Evolutionary conservation across 1,139 yeast species (phyloP).

Genomic region (Nakaseomyces kungkrabaensis): DNA sequence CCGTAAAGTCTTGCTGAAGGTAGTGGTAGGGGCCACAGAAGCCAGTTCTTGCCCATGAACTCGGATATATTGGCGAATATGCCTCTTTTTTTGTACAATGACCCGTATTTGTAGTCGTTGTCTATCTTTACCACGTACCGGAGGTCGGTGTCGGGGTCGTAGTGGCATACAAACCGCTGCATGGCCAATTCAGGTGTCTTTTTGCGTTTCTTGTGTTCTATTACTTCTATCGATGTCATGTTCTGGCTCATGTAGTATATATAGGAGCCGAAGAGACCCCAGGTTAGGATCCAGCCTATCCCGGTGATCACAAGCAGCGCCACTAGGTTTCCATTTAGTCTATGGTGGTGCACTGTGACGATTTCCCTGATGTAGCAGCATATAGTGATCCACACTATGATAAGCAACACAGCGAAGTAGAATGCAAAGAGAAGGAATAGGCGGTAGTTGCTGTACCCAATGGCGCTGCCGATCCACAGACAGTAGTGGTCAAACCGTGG

Average conservation of each 20-base stretch:
- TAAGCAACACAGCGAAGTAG: constrained; percentile 31
- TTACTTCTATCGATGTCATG: constrained; percentile 37
- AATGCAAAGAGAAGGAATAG: constrained; percentile 42
- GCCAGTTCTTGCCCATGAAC: constrained; percentile 14
- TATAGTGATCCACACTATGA: constrained; percentile 28
- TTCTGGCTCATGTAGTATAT: constrained; percentile 35
- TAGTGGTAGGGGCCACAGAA: constrained; percentile 20
- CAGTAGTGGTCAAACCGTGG: constrained; percentile 61
- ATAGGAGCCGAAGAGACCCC: constrained; percentile 33
- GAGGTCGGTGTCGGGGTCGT: constrained; percentile 7
- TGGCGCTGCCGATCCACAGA: constrained; percentile 48
- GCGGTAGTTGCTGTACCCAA: constrained; percentile 48
- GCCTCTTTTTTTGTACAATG: constrained; percentile 15
- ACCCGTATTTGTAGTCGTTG: constrained; percentile 4
- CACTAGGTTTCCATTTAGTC: constrained; percentile 40
- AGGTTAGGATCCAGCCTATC: constrained; percentile 37
- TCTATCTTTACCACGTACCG: constrained; percentile 19
- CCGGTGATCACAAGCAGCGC: constrained; percentile 34
- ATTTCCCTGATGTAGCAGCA: constrained; percentile 28
- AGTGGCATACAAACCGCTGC: constrained; percentile 1
- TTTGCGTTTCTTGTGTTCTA: constrained; percentile 18
- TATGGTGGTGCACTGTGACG: constrained; percentile 19
- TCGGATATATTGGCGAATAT: constrained; percentile 13
- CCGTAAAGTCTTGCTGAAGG: background rate
- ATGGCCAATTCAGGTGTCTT: constrained; percentile 2